Evolutionary conservation across 306 rosid genomes (phyloP), one percentile per base, ranked within the genome.

Genomic region (Rosa multiflora): DNA sequence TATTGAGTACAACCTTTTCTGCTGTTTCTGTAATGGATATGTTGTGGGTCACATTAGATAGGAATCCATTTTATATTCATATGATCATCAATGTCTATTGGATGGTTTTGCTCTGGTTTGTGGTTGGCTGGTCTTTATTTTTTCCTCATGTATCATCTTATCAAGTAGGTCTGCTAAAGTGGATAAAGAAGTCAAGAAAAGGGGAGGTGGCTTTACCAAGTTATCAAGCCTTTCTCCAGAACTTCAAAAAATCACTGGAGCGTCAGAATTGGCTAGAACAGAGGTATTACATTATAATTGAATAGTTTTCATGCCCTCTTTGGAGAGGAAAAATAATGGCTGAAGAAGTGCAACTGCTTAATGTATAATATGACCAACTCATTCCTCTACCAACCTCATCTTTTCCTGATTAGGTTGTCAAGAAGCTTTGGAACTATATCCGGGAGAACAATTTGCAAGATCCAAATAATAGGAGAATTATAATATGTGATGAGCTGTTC

Each of bases 221-320:
- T 39, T 80, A 59, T 77, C 85, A 29, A 73, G 85, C 77, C 87
- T 84, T 61, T 84, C 87, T 77, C 87, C 82, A 58, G 82, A 84
- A 77, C 87, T 84, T 84, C 87, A 81, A 52, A 35, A 64, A 29
- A 49, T 84, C 66, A 81, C 72, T 4, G 87, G 87, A 42, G 85
- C 21, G 39, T 10, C 87, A 62, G 59, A n/a, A 72, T 74, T 84
- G 87, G 82, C 85, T 37, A 84, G 87, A 84, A 77, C 87, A 59
- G 85, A 81, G 84, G 87, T 81, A 73, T 6, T 74, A 3, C 26
- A 14, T 67, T 67, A 39, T 20, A 67, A 3, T 67, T 42, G 46
- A 67, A 67, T 39, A 17, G 5, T 40, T 67, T 37, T 66, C 70
- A 15, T 64, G 9, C 20, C 39, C 3, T 66, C 23, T 20, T 66